Base-by-base conservation (phyloP, 2,329 filamentous ascomycete genomes). In the Fusarium zealandicum region DNA sequence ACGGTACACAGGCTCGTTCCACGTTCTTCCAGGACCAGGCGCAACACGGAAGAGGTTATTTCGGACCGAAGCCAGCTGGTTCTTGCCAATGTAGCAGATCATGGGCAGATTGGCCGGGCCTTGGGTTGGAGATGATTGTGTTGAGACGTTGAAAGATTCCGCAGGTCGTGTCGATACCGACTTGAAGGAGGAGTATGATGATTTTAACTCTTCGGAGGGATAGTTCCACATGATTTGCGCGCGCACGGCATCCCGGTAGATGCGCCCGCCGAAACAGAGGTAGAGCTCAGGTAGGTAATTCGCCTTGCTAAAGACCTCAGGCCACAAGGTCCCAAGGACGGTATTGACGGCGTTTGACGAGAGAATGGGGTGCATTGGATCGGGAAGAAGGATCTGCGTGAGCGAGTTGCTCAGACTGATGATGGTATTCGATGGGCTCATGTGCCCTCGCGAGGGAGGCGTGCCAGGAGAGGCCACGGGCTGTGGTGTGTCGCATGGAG, bases 151-250 rank as follows among this genome's bases (percentile, higher is more conserved):
- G 45, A 70, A 70, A 0, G 73, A 72, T 28, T 72, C 67, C 22
- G 65, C 66, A 35, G 57, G 70, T 13, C 69, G 70, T n/a, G 75
- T 76, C 14, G 73, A 70, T 68, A 75, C 37, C 57, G 77, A 63
- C 59, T 70, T 51, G 66, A 74, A 73, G 2, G 74, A 76, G 14
- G 63, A 64, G 39, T 70, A 66, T 1, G 67, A 67, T 5, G 61
- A 63, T 40, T 58, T 59, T 14, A 54, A 36, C 30, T 70, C 62
- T 5, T 68, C 64, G 2, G 51, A 31, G 3, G 71, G 70, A 37
- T 68, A 73, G 50, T 76, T 78, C 81, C 82, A 85, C 41, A 82
- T 57, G n/a, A 80, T 68, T 16, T 82, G 78, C 2, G 78, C 73
- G 36, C 77, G 77, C n/a, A 82, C 75, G 1, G 75, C 75, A 27